Evolutionary conservation across 2,329 filamentous ascomycete genomes (phyloP).

Genomic region (Ophidiomyces ophidiicola): DNA sequence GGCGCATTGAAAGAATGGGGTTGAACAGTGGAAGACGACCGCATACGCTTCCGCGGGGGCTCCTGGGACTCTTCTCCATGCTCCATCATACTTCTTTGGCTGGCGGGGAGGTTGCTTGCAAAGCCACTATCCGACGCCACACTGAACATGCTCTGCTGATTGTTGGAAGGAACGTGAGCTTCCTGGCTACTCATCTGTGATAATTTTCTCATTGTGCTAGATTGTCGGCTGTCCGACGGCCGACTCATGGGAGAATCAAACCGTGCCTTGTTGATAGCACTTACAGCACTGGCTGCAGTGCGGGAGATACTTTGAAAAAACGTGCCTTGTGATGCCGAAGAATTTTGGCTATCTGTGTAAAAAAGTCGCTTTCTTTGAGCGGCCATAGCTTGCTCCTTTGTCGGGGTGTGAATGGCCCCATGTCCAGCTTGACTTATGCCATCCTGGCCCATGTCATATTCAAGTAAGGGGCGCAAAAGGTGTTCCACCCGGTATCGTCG

Average conservation of each 20-base stretch:
- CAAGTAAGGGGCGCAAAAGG: conserved; percentile 36
- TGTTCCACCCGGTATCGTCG: conserved; percentile 51
- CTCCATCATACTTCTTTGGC: conserved; percentile 23
- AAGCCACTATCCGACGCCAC: conserved; percentile 65
- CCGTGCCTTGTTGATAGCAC: conserved; percentile 89
- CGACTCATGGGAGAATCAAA: conserved; percentile 76
- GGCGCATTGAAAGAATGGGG: conserved; percentile 29
- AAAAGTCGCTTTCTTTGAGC: conserved; percentile 88
- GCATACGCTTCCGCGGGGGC: conserved; percentile 67
- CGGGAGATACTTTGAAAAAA: conserved; percentile 96
- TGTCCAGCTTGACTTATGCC: conserved; percentile 56
- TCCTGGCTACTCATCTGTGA: conserved; percentile 51
- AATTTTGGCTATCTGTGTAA: conserved; percentile 58
- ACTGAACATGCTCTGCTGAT: conserved; percentile 64
- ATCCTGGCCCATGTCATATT: conserved; percentile 39
- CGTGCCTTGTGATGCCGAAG: conserved; percentile 58
- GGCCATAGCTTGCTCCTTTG: conserved; percentile 97
- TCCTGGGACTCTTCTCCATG: conserved; percentile 34
- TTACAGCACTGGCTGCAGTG: conserved; percentile 83
- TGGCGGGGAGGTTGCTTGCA: conserved; percentile 51
- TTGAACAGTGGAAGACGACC: conserved; percentile 41
- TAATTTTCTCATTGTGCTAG: conserved; percentile 59
- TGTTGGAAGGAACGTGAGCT: conserved; percentile 49
- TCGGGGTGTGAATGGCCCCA: conserved; percentile 79
- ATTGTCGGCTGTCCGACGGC: conserved; percentile 50